Base-by-base conservation (phyloP, 2,329 filamentous ascomycete genomes). In the Xylariaceae sp. region DNA sequence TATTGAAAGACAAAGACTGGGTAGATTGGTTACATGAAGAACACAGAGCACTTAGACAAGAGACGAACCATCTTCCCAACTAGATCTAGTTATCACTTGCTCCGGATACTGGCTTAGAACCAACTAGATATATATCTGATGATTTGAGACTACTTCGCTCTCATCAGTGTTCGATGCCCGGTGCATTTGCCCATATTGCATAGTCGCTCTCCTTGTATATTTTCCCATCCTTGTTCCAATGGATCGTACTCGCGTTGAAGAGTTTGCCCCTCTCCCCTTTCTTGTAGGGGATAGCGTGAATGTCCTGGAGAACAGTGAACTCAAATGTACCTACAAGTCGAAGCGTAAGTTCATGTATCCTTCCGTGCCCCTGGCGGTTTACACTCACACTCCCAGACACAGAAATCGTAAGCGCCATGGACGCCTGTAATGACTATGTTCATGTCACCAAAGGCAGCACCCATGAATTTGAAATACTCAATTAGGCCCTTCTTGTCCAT, bases 1-100 rank as follows among this genome's bases (percentile, higher is more conserved):
- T 79, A 34, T 34, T 78, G 24, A 54, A 51, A 1, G 69, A 78
- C 26, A 38, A 55, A 8, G 49, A 37, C 0, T 79, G 76, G 74
- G 62, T 51, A 34, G 45, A 59, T 1, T 77, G 74, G 73, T 43
- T 77, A 6, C 43, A 32, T 24, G 48, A 45, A 34, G 41, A 52
- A 19, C 11, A 26, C 11, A 48, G 12, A 31, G 11, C 15, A 38
- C 19, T 39, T 2, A 35, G 37, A 37, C 34, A 45, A 9, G 30
- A 39, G 29, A 24, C 39, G 9, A 22, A n/a, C 2, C 11, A 18
- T 31, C 9, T 32, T 4, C 24, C 12, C 6, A 19, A 39, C n/a
- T 43, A 43, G 19, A 36, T 3, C 12, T 37, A 24, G 17, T 8
- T n/a, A 11, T 26, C 6, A 6, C 22, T 26, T 26, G 22, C 22